phyloP scores from a whole-genome alignment of 2,329 filamentous ascomycete species.

The Nemania sp. region DNA sequence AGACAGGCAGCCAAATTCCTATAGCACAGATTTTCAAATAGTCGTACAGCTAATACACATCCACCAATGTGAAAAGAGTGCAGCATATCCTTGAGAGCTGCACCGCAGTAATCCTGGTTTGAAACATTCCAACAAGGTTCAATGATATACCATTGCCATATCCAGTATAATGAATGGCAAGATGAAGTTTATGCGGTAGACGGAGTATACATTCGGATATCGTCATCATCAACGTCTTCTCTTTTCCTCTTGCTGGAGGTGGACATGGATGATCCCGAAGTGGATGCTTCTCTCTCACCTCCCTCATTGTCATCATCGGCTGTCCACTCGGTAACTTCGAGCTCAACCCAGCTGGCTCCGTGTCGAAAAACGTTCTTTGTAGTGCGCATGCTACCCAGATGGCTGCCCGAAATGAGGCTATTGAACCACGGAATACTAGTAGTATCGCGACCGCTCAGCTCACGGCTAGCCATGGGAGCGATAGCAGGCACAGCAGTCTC shows the following conservation, averaged over 20 bases:
- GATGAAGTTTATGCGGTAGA: conserved; percentile 5
- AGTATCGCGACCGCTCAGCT: conserved; percentile 54
- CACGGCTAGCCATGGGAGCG: conserved; percentile 40
- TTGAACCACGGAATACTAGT: conserved; percentile 88
- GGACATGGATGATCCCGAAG: conserved; percentile 42
- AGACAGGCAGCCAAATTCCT: too few species aligned
- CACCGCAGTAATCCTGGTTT: too few species aligned
- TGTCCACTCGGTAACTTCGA: conserved; percentile 80
- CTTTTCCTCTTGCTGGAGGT: conserved; percentile 58
- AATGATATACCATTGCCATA: not conserved
- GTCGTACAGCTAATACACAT: too few species aligned
- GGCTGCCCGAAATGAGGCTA: conserved; percentile 74
- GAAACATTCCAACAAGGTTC: conserved; percentile 1
- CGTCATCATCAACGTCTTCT: conserved; percentile 43
- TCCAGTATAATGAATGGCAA: not conserved
- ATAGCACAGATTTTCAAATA: too few species aligned
- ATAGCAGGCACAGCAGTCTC: conserved; percentile 33
- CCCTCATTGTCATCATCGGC: conserved; percentile 44
- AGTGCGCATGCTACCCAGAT: conserved; percentile 68
- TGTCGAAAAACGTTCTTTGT: conserved; percentile 62
- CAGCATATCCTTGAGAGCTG: too few species aligned
- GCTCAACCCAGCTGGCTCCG: conserved; percentile 70
- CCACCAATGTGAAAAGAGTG: too few species aligned
- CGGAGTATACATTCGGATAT: conserved; percentile 5
- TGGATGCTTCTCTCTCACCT: conserved; percentile 38